phyloP scores from a whole-genome alignment of 441 rosid genomes.

The Pelargonium myrrhifolium region DNA sequence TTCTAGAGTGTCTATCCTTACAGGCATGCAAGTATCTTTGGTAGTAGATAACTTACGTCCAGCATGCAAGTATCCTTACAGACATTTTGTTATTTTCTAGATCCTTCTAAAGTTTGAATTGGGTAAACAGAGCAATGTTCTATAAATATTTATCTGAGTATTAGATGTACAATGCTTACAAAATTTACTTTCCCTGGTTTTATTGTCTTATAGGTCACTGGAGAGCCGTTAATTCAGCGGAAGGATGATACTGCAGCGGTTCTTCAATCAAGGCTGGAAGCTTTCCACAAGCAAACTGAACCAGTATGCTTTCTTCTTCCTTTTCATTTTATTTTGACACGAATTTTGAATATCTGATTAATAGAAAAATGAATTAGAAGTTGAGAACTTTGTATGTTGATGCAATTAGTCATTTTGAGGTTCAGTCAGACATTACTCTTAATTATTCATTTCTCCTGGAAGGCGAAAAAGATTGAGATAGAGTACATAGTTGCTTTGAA shows the following conservation, averaged over 20 bases:
- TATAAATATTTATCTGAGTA: neutral
- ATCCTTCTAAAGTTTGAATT: no score
- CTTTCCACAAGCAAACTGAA: constrained; percentile 89
- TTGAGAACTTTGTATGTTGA: neutral
- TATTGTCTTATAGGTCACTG: constrained; percentile 42
- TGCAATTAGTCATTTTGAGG: neutral
- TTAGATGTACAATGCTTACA: constrained; percentile 11
- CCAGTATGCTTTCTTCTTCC: constrained; percentile 43
- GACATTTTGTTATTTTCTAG: no score
- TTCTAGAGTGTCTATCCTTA: neutral
- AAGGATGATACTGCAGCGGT: constrained; percentile 88
- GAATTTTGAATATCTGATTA: neutral
- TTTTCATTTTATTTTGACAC: no score
- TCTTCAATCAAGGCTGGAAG: constrained; percentile 79
- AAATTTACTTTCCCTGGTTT: constrained; percentile 5
- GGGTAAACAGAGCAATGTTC: no score
- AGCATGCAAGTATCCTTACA: no score
- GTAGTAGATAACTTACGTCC: no score
- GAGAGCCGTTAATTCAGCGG: constrained; percentile 86
- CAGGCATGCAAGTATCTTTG: neutral
- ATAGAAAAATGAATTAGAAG: neutral
- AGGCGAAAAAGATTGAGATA: neutral
- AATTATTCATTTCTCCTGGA: neutral
- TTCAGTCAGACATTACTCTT: neutral
- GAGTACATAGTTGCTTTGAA: neutral